phyloP scores from a whole-genome alignment of 257 asterid species.

The Scutellaria baicalensis region DNA sequence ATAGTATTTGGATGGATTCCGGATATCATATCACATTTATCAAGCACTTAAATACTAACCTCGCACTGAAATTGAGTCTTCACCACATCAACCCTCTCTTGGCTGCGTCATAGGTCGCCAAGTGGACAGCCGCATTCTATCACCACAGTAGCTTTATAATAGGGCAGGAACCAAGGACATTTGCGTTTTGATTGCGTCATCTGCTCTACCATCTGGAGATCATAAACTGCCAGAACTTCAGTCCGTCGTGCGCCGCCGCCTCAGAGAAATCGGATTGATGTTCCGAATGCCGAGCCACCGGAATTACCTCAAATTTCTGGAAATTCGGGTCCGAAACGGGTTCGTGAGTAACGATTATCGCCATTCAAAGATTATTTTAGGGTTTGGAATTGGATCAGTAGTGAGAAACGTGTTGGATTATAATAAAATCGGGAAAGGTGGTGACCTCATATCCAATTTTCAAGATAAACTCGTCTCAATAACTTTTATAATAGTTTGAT shows the following conservation, averaged over 20 bases:
- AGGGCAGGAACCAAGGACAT: constrained; percentile 87
- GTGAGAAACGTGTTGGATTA: too few species aligned
- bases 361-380: constrained; percentile 11
- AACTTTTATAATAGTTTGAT: too few species aligned
- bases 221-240: constrained; percentile 87
- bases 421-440: too few species aligned
- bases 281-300: too few species aligned
- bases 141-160: constrained; percentile 70
- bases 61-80: constrained; percentile 97
- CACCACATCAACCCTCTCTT: constrained; percentile 84
- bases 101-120: constrained; percentile 79
- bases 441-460: too few species aligned
- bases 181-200: constrained; percentile 85
- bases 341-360: too few species aligned
- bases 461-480: too few species aligned
- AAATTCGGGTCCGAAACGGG: constrained; percentile 29
- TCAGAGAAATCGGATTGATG: constrained; percentile 28
- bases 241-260: constrained; percentile 71
- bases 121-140: constrained; percentile 99
- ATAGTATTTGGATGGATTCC: too few species aligned
- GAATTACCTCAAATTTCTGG: constrained; percentile 40
- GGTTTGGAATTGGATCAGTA: background rate
- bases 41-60: constrained; percentile 32
- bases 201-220: constrained; percentile 93
- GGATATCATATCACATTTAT: too few species aligned